Evolutionary conservation across 192 early-diverging fungal genomes (phyloP), one percentile per base, ranked within the genome.

Genomic region (Entomortierella parvispora): DNA sequence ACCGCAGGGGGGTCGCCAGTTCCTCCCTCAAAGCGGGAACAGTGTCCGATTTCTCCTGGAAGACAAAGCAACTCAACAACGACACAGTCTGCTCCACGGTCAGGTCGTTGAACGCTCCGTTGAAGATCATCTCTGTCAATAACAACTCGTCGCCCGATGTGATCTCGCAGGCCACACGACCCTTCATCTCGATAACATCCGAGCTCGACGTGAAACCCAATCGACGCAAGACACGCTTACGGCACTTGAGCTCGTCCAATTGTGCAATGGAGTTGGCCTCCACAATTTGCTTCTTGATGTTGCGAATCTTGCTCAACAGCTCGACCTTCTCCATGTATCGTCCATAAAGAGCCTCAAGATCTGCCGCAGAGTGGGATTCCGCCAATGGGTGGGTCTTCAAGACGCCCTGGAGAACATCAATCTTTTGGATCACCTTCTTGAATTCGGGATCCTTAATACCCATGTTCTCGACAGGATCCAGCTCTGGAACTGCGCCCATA

Each of bases 131-230:
- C 86, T 99, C 97, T 0, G 96, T 97, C 65, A 99, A 85, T 61
- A 98, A 67, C 48, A 99, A 82, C 82, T 97, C 96, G 82, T 98
- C 96, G 12, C 96, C 97, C 11, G 93, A 87, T 15, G 92, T 93
- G 51, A 99, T 94, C 82, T 99, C 96, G 69, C 97, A 99, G 4
- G 97, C 97, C 6, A 99, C 97, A 22, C 96, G 91, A 44, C 97
- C 97, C 82, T 99, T 99, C 85, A 98, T 90, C 60, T 96, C 94
- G 67, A 99, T 93, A 8, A 97, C 92, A 78, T 96, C 97, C 20
- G 87, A 81, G 0, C 80, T 81, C 9, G 90, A 91, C 0, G 91
- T 95, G 77, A 93, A 98, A 2, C 94, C 95, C 28, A 99, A 77
- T n/a, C 96, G 88, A 43, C 96, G 89, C 68, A 99, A 84, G 7